Evolutionary conservation across 352 stramenopile species (phyloP), one percentile per base, ranked within the genome.

Genomic region (Phytopythium delawarense): DNA sequence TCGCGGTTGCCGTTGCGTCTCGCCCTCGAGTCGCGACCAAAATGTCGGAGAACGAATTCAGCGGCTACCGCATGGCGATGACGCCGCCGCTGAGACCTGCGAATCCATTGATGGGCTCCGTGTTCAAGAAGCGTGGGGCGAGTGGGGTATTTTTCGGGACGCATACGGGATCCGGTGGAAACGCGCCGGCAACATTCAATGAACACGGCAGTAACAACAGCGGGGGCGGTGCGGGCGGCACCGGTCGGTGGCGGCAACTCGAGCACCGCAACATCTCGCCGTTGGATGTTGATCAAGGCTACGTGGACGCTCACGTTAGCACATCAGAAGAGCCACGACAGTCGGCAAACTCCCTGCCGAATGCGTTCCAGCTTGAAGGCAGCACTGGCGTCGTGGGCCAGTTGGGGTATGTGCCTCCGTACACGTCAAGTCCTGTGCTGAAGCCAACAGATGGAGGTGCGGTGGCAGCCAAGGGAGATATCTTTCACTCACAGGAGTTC

Each of bases 401-500:
- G 7, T 2, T 51, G 40, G 28, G 21, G 20, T 61, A 61, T 32
- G 55, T 39, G 6, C 75, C 66, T 30, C 72, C 75, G 23, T 88
- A 86, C 59, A 81, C 68, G 16, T 74, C 74, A 9, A 90, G 80
- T 53, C 83, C 83, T 6, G 80, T 87, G 21, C 57, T 92, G 34
- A 66, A 79, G 16, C 71, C 73, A 12, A 70, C 64, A 5, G 80
- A 89, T 21, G 68, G 57, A 16, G 42, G 55, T 23, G 23, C 55
- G n/a, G 55, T 28, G 40, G 72, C 63, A 13, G 70, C 65, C 23
- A 87, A 88, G 64, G 84, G 89, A 11, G 80, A 88, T 35, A 70
- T 93, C 48, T 93, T 93, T 52, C 81, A 84, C 54, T 88, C 81
- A 7, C 81, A 90, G 50, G 81, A 78, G 16, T 88, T 77, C 62